Evolutionary conservation across 345 rosid species (phyloP), one percentile per base, ranked within the genome.

Genomic region (Turritis glabra): DNA sequence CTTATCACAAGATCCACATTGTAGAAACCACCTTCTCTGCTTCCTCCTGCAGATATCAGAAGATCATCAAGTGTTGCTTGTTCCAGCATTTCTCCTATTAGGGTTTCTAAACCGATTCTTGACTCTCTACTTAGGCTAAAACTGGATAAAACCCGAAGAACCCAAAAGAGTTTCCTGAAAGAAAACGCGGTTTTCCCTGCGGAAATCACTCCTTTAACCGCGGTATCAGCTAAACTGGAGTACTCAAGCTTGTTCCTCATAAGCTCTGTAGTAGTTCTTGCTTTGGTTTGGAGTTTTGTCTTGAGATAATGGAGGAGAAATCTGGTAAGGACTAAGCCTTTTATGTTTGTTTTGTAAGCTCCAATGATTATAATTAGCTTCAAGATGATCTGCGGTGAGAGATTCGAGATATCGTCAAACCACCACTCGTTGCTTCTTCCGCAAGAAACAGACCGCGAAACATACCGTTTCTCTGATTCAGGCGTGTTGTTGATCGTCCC

Each of bases 41-140:
- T 53, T 69, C 85, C 88, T 48, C 67, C 77, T 44, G 72, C 77
- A 6, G 86, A 67, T 26, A 91, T 82, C 71, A 89, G n/a, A 61
- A 91, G 77, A 71, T 91, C 97, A 77, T 91, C 97, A 8, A 91
- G 64, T 35, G 85, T 89, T 78, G 97, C 92, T 70, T 89, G 85
- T 54, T 91, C 91, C 44, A 91, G 79, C 81, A 79, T 78, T 35
- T 50, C 82, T 22, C 97, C 92, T 2, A 87, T 91, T 32, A 86
- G 48, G 71, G 81, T 84, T 89, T 91, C 97, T 78, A 91, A 67
- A 44, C 84, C 77, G 19, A 11, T 54, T 65, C 80, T 84, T 70
- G 85, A 86, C 41, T 79, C 87, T 75, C 59, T 82, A 79, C 85
- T 81, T 8, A 82, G 44, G 15, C 85, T 84, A 41, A 85, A 87